phyloP scores from a whole-genome alignment of 345 rosid genomes.

The Heritiera fomes region DNA sequence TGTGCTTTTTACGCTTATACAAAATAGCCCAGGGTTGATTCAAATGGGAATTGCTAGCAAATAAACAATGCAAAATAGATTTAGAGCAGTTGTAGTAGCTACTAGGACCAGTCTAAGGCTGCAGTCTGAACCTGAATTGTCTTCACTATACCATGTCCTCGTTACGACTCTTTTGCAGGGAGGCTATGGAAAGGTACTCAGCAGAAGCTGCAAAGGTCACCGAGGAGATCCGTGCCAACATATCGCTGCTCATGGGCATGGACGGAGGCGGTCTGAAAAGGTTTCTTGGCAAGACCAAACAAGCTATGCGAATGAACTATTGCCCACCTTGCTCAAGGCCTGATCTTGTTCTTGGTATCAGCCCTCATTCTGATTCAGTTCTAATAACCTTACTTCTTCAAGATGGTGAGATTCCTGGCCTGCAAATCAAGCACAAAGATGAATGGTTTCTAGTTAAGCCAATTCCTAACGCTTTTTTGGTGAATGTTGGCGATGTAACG shows the following conservation, averaged over 20 bases:
- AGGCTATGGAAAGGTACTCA: not conserved
- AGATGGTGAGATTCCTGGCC: not conserved
- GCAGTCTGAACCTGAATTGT: no score
- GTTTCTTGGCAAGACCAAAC: not conserved
- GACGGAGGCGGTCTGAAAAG: not conserved
- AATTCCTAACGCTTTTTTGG: not conserved
- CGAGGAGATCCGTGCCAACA: not conserved
- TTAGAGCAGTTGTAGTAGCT: no score
- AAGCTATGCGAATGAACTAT: not conserved
- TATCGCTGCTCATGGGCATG: not conserved
- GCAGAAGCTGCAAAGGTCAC: not conserved
- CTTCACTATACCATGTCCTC: no score
- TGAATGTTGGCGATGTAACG: not conserved
- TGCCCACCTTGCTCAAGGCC: not conserved
- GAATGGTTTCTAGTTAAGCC: conserved; percentile 3
- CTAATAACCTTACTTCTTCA: not conserved
- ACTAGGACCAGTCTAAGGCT: no score
- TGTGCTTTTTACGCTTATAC: not conserved
- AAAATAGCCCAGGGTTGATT: no score
- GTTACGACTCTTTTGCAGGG: no score
- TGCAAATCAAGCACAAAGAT: not conserved
- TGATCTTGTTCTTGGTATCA: conserved; percentile 8
- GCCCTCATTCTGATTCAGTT: not conserved
- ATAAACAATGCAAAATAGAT: no score
- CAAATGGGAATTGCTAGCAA: no score